Evolutionary conservation across 352 stramenopile species (phyloP), one percentile per base, ranked within the genome.

Genomic region (Phytophthora pini): DNA sequence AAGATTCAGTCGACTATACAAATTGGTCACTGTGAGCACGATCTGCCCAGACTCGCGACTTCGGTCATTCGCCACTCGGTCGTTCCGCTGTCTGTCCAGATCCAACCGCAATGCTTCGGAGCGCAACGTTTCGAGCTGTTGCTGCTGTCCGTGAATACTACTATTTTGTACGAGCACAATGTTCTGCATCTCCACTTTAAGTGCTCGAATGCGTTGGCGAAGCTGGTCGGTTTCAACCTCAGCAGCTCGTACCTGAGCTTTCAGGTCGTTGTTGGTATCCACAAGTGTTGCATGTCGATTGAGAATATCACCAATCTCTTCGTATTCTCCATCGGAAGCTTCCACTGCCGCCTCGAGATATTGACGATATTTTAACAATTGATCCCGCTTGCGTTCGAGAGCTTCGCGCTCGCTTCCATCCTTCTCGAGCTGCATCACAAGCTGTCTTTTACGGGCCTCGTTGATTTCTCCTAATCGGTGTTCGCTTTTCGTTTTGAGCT

Each of bases 401-500:
- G 68, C 70, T 41, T 93, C 82, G 12, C 79, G 79, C 22, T 91
- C 83, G 17, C 73, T 72, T 10, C 83, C 51, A 32, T 93, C 84
- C 53, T 92, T 93, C 38, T 95, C 84, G 8, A 92, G 68, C 57
- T 93, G 84, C 51, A 68, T 54, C 39, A 82, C 65, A 5, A 93
- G 67, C 56, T 93, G 83, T n/a, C 84, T 85, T 49, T 92, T 90
- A 26, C 93, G 85, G 47, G 80, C 55, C 36, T 96, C 88, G 60
- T 95, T 95, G 13, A 86, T 68, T 56, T 96, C 86, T 26, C 76
- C 67, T 31, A 85, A 66, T 20, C 88, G 78, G 48, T 89, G 76
- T 61, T 97, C 91, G 2, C 82, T 88, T 70, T 97, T 98, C 39
- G 73, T 77, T 65, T 97, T 97, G 7, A 93, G 64, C 64, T 98